These are phyloP conservation scores for Hebeloma cylindrosporum DNA, from an alignment of 768 basidiomycete species.

Conservation along the genomic window DNA sequence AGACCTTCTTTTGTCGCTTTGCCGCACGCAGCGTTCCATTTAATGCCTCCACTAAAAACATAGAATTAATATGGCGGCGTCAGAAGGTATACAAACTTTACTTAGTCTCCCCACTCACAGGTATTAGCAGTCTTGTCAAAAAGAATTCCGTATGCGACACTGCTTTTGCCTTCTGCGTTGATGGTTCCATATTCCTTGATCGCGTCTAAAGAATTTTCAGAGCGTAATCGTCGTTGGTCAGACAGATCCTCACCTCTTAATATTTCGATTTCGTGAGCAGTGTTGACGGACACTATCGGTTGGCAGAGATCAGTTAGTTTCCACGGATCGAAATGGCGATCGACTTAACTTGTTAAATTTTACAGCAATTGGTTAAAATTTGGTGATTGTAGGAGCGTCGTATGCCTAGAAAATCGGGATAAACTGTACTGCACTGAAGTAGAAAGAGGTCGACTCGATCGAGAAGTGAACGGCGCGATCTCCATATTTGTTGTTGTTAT, in stretches of 20 bases:
- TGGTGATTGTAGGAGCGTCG: too few species aligned
- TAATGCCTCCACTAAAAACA: conserved; percentile 43
- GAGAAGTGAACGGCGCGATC: too few species aligned
- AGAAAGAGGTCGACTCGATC: too few species aligned
- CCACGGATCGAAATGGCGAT: too few species aligned
- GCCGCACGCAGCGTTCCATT: conserved; percentile 49
- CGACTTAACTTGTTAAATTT: too few species aligned
- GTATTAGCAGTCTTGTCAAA: conserved; percentile 50
- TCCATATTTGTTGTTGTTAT: too few species aligned
- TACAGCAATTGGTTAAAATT: too few species aligned
- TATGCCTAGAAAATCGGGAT: too few species aligned
- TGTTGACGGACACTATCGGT: conserved; percentile 32
- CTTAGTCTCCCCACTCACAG: too few species aligned
- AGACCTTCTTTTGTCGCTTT: conserved; percentile 47
- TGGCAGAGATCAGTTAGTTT: too few species aligned
- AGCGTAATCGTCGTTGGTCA: neutral
- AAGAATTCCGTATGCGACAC: conserved; percentile 41
- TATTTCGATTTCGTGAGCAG: conserved; percentile 36
- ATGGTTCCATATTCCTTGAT: conserved; percentile 43
- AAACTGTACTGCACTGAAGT: too few species aligned
- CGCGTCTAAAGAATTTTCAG: conserved; percentile 29
- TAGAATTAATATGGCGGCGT: neutral
- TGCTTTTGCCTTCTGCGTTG: conserved; percentile 38
- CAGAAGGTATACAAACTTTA: too few species aligned
- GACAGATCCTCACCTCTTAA: conserved; percentile 33